A percentile compares a stretch with the other conserved stretches of the same genome.
Conservation (phyloP, 2,329 filamentous ascomycete species). For the Pseudonectria buxi region DNA sequence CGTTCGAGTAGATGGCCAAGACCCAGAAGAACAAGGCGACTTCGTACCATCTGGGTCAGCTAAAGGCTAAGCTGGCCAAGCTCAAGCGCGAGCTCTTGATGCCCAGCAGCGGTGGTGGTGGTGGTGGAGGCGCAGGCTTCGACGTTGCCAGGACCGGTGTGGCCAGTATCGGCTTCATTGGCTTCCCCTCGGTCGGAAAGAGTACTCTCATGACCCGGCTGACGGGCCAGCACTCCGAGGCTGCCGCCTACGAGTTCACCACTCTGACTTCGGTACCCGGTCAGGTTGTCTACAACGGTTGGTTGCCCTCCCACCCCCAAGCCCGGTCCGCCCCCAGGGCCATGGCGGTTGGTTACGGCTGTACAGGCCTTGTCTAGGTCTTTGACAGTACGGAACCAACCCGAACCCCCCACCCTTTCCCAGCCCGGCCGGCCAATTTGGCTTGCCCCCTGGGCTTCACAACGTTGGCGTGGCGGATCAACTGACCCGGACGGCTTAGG, state of each 20-base stretch:
- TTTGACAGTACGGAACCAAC: no score
- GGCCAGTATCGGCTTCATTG: constrained; percentile 94
- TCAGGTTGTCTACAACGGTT: constrained; percentile 88
- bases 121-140: constrained; percentile 74
- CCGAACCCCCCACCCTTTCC: no score
- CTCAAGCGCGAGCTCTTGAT: constrained; percentile 93
- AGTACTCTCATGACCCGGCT: constrained; percentile 93
- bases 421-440: not conserved
- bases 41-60: constrained; percentile 86
- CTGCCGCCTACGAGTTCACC: constrained; percentile 96
- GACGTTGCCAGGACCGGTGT: constrained; percentile 97
- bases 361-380: constrained; percentile 1
- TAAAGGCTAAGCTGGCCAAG: constrained; percentile 98
- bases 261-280: constrained; percentile 95
- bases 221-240: constrained; percentile 96
- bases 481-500: constrained; percentile 35
- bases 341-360: no score
- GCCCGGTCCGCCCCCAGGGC: constrained; percentile 9
- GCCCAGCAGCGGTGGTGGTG: constrained; percentile 75
- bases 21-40: constrained; percentile 98
- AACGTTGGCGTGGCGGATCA: constrained; percentile 6
- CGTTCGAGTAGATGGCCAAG: constrained; percentile 66
- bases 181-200: constrained; percentile 96
- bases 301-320: constrained; percentile 13
- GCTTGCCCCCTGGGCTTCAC: constrained; percentile 5